These are phyloP conservation scores for Globisporangium rhizosaccharum DNA, from an alignment of 352 stramenopile species.

Conservation along the genomic window DNA sequence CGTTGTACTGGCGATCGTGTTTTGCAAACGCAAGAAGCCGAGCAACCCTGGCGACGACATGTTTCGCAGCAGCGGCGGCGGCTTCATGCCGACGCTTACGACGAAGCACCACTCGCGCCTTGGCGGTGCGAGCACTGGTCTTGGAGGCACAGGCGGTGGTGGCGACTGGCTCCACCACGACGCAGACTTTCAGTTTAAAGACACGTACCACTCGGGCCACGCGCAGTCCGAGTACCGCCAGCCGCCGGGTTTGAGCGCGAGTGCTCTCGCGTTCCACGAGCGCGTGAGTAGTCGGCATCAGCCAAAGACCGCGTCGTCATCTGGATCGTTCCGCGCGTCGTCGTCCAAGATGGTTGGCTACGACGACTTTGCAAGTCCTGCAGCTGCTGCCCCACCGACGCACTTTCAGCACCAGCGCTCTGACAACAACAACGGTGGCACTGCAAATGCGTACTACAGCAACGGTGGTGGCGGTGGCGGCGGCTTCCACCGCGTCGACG, in stretches of 20 bases:
- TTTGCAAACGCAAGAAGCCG: constrained; percentile 42
- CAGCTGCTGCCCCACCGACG: neutral
- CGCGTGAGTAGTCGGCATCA: constrained; percentile 34
- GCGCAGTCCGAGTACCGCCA: constrained; percentile 32
- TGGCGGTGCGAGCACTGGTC: neutral
- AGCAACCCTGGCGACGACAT: constrained; percentile 34
- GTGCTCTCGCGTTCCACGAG: constrained; percentile 61
- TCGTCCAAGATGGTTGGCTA: constrained; percentile 23
- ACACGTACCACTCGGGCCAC: constrained; percentile 30
- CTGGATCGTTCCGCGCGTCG: constrained; percentile 28
- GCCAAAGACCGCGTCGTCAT: constrained; percentile 58
- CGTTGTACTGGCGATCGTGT: constrained; percentile 50
- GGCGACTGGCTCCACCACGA: constrained; percentile 63
- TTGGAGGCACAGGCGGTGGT: neutral
- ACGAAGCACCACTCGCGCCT: constrained; percentile 49
- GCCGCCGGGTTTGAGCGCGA: constrained; percentile 48
- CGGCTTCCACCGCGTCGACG: constrained; percentile 24
- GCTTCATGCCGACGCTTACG: constrained; percentile 42
- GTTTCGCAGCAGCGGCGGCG: constrained; percentile 44
- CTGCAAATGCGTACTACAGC: neutral
- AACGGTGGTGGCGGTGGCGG: constrained; percentile 20
- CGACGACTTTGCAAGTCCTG: constrained; percentile 8
- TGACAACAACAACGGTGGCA: neutral
- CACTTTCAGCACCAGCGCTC: constrained; percentile 5
- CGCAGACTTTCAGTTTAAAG: constrained; percentile 36